Evolutionary conservation across 129 eudicot genomes (phyloP).

Genomic region (Kitagawia praeruptora): DNA sequence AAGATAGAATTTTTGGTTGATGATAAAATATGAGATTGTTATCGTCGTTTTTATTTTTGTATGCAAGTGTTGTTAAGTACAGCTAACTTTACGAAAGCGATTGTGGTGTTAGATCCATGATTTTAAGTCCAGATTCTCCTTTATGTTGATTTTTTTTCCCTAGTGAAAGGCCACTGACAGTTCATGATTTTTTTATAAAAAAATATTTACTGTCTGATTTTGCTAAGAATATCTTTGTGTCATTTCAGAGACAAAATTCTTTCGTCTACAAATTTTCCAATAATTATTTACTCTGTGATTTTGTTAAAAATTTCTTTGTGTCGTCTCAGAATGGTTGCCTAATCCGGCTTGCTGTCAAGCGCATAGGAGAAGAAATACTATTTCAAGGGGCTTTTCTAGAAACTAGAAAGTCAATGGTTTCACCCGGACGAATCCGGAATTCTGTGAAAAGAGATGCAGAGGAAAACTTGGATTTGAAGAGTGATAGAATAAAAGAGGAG

Average conservation of each 20-base stretch:
- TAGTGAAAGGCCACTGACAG: neutral
- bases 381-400: neutral
- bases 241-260: neutral
- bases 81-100: neutral
- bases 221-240: neutral
- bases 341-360: neutral
- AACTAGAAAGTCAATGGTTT: conserved; percentile 36
- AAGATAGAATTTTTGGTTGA: neutral
- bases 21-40: neutral
- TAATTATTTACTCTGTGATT: no score
- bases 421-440: conserved; percentile 61
- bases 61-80: neutral
- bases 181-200: neutral
- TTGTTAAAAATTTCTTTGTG: neutral
- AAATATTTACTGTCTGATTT: neutral
- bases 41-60: neutral
- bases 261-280: neutral
- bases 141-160: neutral
- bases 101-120: neutral
- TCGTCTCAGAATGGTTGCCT: neutral
- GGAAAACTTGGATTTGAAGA: conserved; percentile 44
- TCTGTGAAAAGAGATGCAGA: conserved; percentile 43
- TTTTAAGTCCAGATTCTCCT: neutral
- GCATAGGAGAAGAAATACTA: neutral
- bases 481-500: conserved; percentile 44